These are phyloP conservation scores for Plectranthus barbatus DNA, from an alignment of 257 asterid genomes.

Conservation along the genomic window DNA sequence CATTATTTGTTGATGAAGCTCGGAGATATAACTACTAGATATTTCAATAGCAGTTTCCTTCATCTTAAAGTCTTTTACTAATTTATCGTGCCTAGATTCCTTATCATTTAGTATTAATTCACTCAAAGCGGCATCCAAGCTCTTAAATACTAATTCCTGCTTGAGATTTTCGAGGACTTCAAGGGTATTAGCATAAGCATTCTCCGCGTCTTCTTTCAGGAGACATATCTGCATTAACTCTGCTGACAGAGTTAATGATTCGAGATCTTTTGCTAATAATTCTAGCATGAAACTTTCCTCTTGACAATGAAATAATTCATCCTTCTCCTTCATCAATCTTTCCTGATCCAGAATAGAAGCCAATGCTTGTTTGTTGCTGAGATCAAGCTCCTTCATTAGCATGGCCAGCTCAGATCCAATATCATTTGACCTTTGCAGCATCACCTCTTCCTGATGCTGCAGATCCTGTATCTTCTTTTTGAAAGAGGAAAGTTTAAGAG, in stretches of 20 bases:
- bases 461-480: constrained; percentile 65
- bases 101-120: constrained; percentile 48
- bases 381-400: constrained; percentile 68
- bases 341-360: constrained; percentile 59
- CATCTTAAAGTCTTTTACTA: constrained; percentile 41
- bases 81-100: constrained; percentile 38
- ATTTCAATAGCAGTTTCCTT: constrained; percentile 52
- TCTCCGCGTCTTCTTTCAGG: constrained; percentile 34
- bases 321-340: constrained; percentile 50
- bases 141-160: constrained; percentile 37
- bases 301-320: constrained; percentile 32
- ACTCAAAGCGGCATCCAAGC: constrained; percentile 44
- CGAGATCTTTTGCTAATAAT: constrained; percentile 50
- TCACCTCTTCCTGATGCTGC: constrained; percentile 70
- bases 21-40: constrained; percentile 37
- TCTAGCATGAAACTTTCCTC: constrained; percentile 53
- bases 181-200: constrained; percentile 15
- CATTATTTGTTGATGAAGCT: constrained; percentile 42
- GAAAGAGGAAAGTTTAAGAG: constrained; percentile 50
- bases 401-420: constrained; percentile 66
- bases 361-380: constrained; percentile 39
- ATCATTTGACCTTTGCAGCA: constrained; percentile 69
- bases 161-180: constrained; percentile 49
- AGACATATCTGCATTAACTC: constrained; percentile 46
- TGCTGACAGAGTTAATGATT: constrained; percentile 38